These are phyloP conservation scores for Epichloe typhina DNA, from an alignment of 2,329 filamentous ascomycete genomes.

Conservation along the genomic window DNA sequence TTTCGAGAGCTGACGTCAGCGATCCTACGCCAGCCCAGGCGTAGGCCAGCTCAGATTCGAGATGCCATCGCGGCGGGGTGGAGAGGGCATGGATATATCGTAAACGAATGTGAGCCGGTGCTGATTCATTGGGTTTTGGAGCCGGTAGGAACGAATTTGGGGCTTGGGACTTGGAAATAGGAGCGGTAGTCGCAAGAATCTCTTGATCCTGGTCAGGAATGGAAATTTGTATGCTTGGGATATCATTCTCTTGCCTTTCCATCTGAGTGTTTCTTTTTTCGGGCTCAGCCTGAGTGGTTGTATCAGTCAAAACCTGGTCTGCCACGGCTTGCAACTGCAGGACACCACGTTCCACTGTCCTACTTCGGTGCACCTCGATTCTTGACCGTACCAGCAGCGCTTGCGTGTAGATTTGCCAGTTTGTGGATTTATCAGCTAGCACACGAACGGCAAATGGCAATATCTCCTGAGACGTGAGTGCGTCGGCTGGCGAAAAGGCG, in stretches of 20 bases:
- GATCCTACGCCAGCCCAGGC: slow-evolving; percentile 88
- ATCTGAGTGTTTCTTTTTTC: slow-evolving; percentile 15
- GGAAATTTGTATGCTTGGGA: slow-evolving; percentile 34
- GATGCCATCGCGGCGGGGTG: slow-evolving; percentile 80
- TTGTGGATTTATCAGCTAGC: slow-evolving; percentile 75
- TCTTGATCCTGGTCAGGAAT: slow-evolving; percentile 18
- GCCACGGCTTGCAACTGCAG: slow-evolving; percentile 90
- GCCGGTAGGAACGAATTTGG: slow-evolving; percentile 72
- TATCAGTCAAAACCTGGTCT: slow-evolving; percentile 89
- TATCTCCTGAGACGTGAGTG: slow-evolving; percentile 85
- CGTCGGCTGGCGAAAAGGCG: slow-evolving; percentile 68
- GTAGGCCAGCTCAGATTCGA: slow-evolving; percentile 84
- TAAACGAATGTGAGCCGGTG: slow-evolving; percentile 61
- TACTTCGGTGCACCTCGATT: slow-evolving; percentile 75
- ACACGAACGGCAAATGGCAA: slow-evolving; percentile 83
- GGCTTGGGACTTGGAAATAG: slow-evolving; percentile 19
- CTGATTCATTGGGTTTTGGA: slow-evolving; percentile 62
- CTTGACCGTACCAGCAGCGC: slow-evolving; percentile 79
- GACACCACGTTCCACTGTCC: slow-evolving; percentile 79
- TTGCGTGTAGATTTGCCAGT: slow-evolving; percentile 97
- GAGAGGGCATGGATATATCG: slow-evolving; percentile 73
- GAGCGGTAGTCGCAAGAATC: neutral
- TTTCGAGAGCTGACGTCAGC: slow-evolving; percentile 79
- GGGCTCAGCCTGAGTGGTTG: slow-evolving; percentile 25
- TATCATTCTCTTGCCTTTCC: slow-evolving; percentile 16